Conservation (phyloP, 148 eudicot species). For the Nyssa sinensis region DNA sequence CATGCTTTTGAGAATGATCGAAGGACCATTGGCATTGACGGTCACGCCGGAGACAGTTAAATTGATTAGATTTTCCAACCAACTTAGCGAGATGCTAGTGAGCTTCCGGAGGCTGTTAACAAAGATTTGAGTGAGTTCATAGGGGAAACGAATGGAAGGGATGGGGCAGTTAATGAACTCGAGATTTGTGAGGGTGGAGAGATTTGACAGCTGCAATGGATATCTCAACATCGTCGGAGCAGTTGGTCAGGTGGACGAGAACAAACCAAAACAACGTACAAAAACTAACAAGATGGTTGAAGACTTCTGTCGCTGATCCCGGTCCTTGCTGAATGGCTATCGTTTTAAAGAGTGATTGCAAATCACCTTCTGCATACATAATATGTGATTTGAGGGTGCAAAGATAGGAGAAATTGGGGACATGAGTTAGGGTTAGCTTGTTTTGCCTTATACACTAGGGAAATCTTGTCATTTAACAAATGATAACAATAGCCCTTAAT, state of each 20-base stretch:
- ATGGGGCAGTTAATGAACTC: constrained; percentile 55
- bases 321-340: no score
- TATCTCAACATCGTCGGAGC: constrained; percentile 52
- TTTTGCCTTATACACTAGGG: no score
- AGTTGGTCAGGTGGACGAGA: constrained; percentile 56
- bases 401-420: no score
- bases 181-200: constrained; percentile 49
- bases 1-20: constrained; percentile 36
- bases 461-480: no score
- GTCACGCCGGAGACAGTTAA: constrained; percentile 41
- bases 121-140: constrained; percentile 32
- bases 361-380: no score
- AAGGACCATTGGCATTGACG: constrained; percentile 54
- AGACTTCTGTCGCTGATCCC: no score
- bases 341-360: no score
- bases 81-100: constrained; percentile 38
- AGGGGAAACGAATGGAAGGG: constrained; percentile 27
- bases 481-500: no score
- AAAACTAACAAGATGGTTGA: no score
- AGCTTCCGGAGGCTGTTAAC: constrained; percentile 30
- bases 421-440: no score
- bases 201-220: constrained; percentile 60
- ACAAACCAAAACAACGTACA: no score
- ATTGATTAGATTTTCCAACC: constrained; percentile 35
- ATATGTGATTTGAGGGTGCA: no score